Base-by-base conservation (phyloP, 768 basidiomycete species). In the Russula ochroleuca region DNA sequence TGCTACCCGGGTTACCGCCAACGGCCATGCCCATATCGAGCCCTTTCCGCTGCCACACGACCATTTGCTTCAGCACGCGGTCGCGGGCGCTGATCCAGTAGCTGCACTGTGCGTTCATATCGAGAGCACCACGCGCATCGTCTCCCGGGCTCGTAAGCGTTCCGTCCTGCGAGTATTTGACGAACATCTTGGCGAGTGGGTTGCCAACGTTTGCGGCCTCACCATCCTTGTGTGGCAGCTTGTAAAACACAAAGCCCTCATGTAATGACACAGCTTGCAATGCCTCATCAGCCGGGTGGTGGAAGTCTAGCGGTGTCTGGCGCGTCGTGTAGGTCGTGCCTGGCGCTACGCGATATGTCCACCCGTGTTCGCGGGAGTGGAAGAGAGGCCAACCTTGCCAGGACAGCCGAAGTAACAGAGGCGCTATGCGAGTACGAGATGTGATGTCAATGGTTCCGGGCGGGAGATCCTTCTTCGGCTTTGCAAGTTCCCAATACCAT, bases 31-130 rank as follows among this genome's bases (percentile, higher is more conserved):
- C 88, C 71, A 92, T 75, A 61, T 83, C 74, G 37, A 77, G 70
- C 38, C 74, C 69, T 8, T 76, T 70, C 54, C 82, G 75, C 69
- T 92, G 85, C 86, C 92, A 96, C 3, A 96, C 85, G 17, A 96
- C 94, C 82, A 92, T 86, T 77, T 98, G 97, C 69, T 93, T 91
- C 72, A 87, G 72, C 69, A 98, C 90, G 25, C 97, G 84, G 72
- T 98, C 95, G 14, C 95, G 78, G 0, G 93, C 89, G 69, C 90
- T 92, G 73, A 97, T 93, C 97, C 96, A 99, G 74, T 99, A 99
- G 71, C 90, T 92, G 77, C 96, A 98, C 68, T 93, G 86, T 0
- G 92, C 89, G 69, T 93, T 97, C 83, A 98, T 85, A 61, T 94
- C 87, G 57, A 98, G 77, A 1, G 95, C 94, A 62, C 89, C 88